A percentile compares a stretch with the other conserved stretches of the same genome.
Evolutionary conservation across 2,329 filamentous ascomycete species (phyloP).

Genomic region (Talaromyces sp.): DNA sequence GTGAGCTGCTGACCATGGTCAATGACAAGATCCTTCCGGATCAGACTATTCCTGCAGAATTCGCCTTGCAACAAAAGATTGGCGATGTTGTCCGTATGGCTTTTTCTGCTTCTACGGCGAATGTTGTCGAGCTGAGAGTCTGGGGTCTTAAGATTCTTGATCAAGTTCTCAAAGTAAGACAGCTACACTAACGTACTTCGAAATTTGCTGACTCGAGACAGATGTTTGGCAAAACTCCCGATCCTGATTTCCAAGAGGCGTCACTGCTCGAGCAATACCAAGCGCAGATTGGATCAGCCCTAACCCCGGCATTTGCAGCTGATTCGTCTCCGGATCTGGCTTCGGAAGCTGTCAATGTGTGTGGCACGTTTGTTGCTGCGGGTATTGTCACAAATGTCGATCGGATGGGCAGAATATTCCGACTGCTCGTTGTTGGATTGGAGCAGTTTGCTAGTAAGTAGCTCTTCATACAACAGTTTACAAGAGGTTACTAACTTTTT

Average conservation of each 20-base stretch:
- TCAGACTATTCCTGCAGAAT: constrained; percentile 73
- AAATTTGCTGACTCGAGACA: constrained; percentile 25
- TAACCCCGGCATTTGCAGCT: constrained; percentile 92
- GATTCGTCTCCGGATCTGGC: constrained; percentile 96
- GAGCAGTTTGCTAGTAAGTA: constrained; percentile 77
- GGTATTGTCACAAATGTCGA: constrained; percentile 97
- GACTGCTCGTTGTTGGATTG: constrained; percentile 83
- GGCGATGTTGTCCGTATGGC: constrained; percentile 95
- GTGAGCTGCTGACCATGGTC: constrained; percentile 76
- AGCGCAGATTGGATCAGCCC: constrained; percentile 92
- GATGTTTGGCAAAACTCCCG: constrained; percentile 92
- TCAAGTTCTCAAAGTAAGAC: constrained; percentile 69
- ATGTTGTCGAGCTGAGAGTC: constrained; percentile 83
- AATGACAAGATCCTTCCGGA: constrained; percentile 75
- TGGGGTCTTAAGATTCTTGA: constrained; percentile 93
- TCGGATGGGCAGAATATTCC: constrained; percentile 97
- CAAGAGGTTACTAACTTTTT: constrained; percentile 18
- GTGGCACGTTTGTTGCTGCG: constrained; percentile 94
- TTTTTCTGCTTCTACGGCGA: constrained; percentile 93
- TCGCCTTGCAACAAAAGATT: constrained; percentile 75
- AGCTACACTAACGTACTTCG: neutral
- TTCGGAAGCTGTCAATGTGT: constrained; percentile 94
- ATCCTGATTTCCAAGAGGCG: constrained; percentile 96
- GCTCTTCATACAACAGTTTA: neutral
- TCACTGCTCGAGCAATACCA: constrained; percentile 97